phyloP scores from a whole-genome alignment of 345 rosid genomes.

The Salix suchowensis region DNA sequence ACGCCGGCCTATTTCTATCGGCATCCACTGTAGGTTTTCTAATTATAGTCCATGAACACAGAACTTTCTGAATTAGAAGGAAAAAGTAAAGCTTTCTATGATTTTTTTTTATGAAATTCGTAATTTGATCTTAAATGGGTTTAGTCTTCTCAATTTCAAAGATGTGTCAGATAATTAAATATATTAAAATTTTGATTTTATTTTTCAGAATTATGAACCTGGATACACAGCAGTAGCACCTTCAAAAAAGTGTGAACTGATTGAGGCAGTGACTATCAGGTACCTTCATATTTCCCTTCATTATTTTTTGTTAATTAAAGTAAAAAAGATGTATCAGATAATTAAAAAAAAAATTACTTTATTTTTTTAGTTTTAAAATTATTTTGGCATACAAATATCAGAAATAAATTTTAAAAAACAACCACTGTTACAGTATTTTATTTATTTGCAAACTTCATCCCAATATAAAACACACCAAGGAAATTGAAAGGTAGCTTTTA shows the following conservation, averaged over 20 bases:
- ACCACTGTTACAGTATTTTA: too few species aligned
- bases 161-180: background rate
- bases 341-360: too few species aligned
- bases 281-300: conserved; percentile 14
- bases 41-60: background rate
- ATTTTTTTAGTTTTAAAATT: too few species aligned
- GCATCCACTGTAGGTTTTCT: background rate
- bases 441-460: background rate
- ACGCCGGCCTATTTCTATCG: background rate
- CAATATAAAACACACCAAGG: background rate
- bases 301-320: background rate
- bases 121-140: background rate
- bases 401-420: too few species aligned
- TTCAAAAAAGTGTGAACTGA: conserved; percentile 47
- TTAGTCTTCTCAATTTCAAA: background rate
- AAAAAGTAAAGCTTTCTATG: background rate
- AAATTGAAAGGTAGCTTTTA: background rate
- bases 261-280: conserved; percentile 63
- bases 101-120: background rate
- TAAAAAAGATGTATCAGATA: too few species aligned
- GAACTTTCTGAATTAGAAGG: background rate
- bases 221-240: conserved; percentile 54
- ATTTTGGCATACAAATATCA: too few species aligned
- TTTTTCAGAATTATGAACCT: conserved; percentile 56
- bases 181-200: background rate